phyloP scores from a whole-genome alignment of 805 yeast genomes.

The Cyberlindnera subsufficiens region DNA sequence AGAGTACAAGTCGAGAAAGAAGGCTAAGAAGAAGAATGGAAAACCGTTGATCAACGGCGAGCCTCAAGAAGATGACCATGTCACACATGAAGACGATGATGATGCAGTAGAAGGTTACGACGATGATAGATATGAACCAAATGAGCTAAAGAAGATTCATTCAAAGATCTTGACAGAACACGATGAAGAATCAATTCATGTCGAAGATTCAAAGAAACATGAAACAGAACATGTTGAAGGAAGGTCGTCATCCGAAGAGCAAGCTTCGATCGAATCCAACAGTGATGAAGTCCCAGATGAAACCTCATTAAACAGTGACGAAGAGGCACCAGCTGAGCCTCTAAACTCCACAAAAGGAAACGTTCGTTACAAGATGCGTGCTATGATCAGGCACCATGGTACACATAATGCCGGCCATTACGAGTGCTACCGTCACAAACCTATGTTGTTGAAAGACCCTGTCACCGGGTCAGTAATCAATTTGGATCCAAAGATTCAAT shows the following conservation, averaged over 20 bases:
- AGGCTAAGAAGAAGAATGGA: conserved; percentile 17
- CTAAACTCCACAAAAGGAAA: conserved; percentile 22
- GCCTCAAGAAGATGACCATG: conserved; percentile 13
- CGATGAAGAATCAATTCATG: conserved; percentile 13
- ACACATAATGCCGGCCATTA: conserved; percentile 87
- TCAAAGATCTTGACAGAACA: conserved; percentile 21
- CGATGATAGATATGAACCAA: conserved; percentile 21
- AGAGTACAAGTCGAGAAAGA: conserved; percentile 25
- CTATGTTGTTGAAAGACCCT: conserved; percentile 36
- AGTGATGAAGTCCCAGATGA: conserved; percentile 7
- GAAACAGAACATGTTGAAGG: conserved; percentile 9
- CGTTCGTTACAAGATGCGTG: conserved; percentile 53
- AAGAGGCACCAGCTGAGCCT: conserved; percentile 21
- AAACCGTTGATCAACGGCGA: conserved; percentile 14
- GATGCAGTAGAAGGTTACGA: conserved; percentile 39
- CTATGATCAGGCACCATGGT: conserved; percentile 82
- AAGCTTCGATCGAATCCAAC: conserved; percentile 16
- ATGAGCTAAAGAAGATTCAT: conserved; percentile 18
- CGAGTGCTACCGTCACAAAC: conserved; percentile 80
- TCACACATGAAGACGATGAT: conserved; percentile 45
- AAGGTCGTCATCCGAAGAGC: conserved; percentile 6
- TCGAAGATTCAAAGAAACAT: conserved; percentile 8
- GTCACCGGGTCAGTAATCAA: conserved; percentile 23
- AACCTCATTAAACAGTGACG: neutral
- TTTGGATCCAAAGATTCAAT: conserved; percentile 24